phyloP scores from a whole-genome alignment of 1,284 basidiomycete species.

The Paramarasmius palmivorus region DNA sequence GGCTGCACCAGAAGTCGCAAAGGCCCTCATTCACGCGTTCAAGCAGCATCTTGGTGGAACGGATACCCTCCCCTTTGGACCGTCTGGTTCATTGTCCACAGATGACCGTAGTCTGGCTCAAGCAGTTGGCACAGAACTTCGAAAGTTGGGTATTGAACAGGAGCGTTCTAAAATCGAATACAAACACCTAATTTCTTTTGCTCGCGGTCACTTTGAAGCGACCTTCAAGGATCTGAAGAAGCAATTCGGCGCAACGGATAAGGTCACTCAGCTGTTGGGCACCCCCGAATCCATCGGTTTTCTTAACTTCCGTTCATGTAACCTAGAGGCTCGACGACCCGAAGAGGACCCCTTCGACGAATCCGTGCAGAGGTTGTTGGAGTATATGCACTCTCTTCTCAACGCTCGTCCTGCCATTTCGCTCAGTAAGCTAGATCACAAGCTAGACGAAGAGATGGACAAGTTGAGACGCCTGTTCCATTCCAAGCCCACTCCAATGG shows the following conservation, averaged over 20 bases:
- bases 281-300: constrained; percentile 5
- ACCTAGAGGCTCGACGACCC: background rate
- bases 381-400: no score
- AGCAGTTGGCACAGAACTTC: constrained; percentile 28
- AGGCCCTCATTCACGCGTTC: constrained; percentile 30
- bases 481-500: constrained; percentile 11
- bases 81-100: constrained; percentile 28
- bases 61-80: constrained; percentile 17
- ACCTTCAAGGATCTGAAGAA: constrained; percentile 9
- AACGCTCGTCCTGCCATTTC: no score
- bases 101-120: constrained; percentile 24
- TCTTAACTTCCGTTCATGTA: background rate
- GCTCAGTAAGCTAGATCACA: no score
- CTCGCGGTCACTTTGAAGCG: background rate
- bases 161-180: constrained; percentile 16
- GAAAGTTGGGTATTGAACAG: constrained; percentile 23
- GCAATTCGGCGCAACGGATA: background rate
- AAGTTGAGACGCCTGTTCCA: constrained; percentile 5
- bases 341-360: background rate
- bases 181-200: background rate
- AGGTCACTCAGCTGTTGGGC: background rate
- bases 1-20: constrained; percentile 29
- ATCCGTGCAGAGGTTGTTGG: no score
- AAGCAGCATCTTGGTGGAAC: constrained; percentile 18
- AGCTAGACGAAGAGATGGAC: no score